Evolutionary conservation across 179 eudicot genomes (phyloP), one percentile per base, ranked within the genome.

Genomic region (Actinidia polygama): DNA sequence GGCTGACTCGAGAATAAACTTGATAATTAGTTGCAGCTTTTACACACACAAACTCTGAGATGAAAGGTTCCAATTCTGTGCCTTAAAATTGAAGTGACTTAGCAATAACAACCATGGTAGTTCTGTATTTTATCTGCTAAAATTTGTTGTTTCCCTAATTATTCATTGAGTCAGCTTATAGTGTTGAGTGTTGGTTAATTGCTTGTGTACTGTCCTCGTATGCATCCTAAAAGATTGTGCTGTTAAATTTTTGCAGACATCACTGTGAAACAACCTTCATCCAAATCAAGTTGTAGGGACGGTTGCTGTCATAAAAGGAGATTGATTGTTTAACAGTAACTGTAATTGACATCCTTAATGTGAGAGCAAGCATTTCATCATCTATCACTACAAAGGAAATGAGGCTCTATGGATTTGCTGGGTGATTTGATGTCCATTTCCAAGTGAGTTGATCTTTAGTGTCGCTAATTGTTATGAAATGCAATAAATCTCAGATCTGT

Each of bases 351-450:
- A 89, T 95, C 79, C 90, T 85, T 69, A 78, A 55, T 59, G 85
- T 97, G 73, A 83, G 82, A 86, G 85, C 98, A 47, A 86, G 85
- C 16, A 46, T 93, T 83, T 85, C 90, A 55, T 89, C 94, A 46
- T 85, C 91, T 57, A 90, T 97, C 79, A 75, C 83, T 63, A 85
- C 82, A 75, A 93, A 90, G 71, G 83, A 90, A 73, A 85, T 90
- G 12, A 87, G 90, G 84, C 88, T 97, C 44, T 88, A 95, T 77
- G 99, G 99, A 19, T 95, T 92, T 86, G 92, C 88, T 75, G 99
- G 99, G 77, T 97, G 99, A 98, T 97, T 97, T 92, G 99, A 97
- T 88, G 99, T 97, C 80, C 99, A 95, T 87, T 97, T 97, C 87
- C 93, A 93, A 81, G 99, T 97, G 86, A 93, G 98, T 93, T 64